Conservation (phyloP, 148 eudicot genomes). For the Chenopodium quinoa region DNA sequence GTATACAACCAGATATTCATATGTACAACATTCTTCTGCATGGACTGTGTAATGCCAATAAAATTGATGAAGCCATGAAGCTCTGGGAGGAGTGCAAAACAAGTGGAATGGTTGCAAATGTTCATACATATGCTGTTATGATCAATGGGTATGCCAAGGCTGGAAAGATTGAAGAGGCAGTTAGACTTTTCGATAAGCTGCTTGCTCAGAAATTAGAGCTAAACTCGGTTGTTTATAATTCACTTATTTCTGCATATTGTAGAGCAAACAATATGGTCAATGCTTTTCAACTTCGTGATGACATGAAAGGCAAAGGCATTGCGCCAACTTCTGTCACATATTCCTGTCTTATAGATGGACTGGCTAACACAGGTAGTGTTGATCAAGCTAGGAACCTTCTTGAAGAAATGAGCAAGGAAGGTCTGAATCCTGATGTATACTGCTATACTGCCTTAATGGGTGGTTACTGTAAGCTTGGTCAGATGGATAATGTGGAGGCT, state of each 20-base stretch:
- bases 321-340: slow-evolving; percentile 53
- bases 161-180: slow-evolving; percentile 55
- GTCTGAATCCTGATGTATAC: slow-evolving; percentile 57
- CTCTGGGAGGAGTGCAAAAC: slow-evolving; percentile 58
- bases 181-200: slow-evolving; percentile 51
- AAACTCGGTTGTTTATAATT: slow-evolving; percentile 59
- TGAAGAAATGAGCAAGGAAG: slow-evolving; percentile 58
- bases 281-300: slow-evolving; percentile 60
- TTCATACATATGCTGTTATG: slow-evolving; percentile 61
- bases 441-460: slow-evolving; percentile 76
- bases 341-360: slow-evolving; percentile 66
- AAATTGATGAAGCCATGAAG: slow-evolving; percentile 63
- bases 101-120: slow-evolving; percentile 47
- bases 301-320: slow-evolving; percentile 70
- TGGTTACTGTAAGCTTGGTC: slow-evolving; percentile 76
- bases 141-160: slow-evolving; percentile 74
- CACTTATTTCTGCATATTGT: slow-evolving; percentile 63
- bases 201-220: slow-evolving; percentile 40
- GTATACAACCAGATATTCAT: slow-evolving; percentile 49
- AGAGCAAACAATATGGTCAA: slow-evolving; percentile 43
- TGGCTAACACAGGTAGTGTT: slow-evolving; percentile 47
- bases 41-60: slow-evolving; percentile 53
- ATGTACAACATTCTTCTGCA: slow-evolving; percentile 58
- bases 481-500: slow-evolving; percentile 57
- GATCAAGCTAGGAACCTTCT: slow-evolving; percentile 51